Evolutionary conservation across 768 basidiomycete genomes (phyloP), one percentile per base, ranked within the genome.

Genomic region (Cystobasidium tubakii): DNA sequence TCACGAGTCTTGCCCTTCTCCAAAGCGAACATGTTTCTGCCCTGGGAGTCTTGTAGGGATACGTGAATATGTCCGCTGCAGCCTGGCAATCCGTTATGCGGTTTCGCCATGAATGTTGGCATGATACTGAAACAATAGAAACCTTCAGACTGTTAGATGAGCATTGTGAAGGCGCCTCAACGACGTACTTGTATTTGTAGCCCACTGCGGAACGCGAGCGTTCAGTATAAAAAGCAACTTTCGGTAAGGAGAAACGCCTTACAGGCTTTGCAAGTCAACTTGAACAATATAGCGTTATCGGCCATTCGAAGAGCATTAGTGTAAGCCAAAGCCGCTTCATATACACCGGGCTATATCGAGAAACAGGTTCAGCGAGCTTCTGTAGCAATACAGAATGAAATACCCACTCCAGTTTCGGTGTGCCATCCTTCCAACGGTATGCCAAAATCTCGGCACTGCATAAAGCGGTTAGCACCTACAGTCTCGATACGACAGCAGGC

Each of bases 61-160:
- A 97, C 90, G 79, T 99, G 96, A 1, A 90, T 88, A 81, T 99
- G 96, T 1, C 95, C 96, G 76, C 92, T 93, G 80, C 92, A 94
- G 1, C 96, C 96, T 42, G 96, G 94, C 76, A 97, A 86, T 90
- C 96, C 77, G 9, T 66, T 64, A 65, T 80, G 75, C 13, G 78
- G 78, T 43, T 97, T 97, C 0, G 94, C 93, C 95, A 97, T 98
- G 82, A 99, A 99, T 74, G 91, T 95, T 0, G 96, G 95, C 44
- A 92, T 86, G 70, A 99, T 84, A 10, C 89, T 90, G 76, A 90
- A 85, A 54, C 53, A n/a, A 54, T n/a, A 10, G 6, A 10, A 54
- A 19, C 29, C 25, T 60, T 60, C 2, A 6, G 2, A 27, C 15
- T 27, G 23, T 31, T 27, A 4, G 46, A 42, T 42, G 42, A 42